phyloP scores from a whole-genome alignment of 306 rosid genomes.

The Gastrolobium bilobum region DNA sequence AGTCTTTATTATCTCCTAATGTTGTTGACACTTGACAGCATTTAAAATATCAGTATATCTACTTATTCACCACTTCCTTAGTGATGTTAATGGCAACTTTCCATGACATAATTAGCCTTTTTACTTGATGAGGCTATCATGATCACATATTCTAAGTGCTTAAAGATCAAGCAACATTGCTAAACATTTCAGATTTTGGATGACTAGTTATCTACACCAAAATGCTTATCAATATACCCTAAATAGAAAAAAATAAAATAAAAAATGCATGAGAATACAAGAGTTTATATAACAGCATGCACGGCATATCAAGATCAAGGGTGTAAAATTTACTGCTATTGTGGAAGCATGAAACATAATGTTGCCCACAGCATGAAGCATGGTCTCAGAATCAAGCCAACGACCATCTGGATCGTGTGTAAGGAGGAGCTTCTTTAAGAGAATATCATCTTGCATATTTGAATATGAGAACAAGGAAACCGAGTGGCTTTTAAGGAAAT shows the following conservation, averaged over 20 bases:
- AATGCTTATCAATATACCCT: not conserved
- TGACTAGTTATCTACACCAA: not conserved
- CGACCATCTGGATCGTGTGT: slow-evolving; percentile 76
- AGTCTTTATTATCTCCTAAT: no score
- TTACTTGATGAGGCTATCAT: not conserved
- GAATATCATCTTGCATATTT: slow-evolving; percentile 48
- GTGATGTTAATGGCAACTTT: no score
- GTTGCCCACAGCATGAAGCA: slow-evolving; percentile 61
- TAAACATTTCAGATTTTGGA: no score
- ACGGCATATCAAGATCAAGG: not conserved
- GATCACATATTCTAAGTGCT: no score
- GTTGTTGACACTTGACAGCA: no score
- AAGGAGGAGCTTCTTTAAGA: slow-evolving; percentile 65
- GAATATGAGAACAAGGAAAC: slow-evolving; percentile 41
- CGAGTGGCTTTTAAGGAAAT: slow-evolving; percentile 44
- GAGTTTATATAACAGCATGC: not conserved
- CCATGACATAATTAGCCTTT: not conserved
- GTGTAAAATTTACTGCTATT: slow-evolving; percentile 42
- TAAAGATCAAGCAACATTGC: not conserved
- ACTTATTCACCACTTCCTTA: no score
- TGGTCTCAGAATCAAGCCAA: slow-evolving; percentile 66
- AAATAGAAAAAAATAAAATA: not conserved
- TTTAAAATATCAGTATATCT: no score
- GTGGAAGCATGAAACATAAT: slow-evolving; percentile 61
- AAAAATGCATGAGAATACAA: not conserved